Conservation (phyloP, 352 stramenopile species). For the Globisporangium cederbergense region DNA sequence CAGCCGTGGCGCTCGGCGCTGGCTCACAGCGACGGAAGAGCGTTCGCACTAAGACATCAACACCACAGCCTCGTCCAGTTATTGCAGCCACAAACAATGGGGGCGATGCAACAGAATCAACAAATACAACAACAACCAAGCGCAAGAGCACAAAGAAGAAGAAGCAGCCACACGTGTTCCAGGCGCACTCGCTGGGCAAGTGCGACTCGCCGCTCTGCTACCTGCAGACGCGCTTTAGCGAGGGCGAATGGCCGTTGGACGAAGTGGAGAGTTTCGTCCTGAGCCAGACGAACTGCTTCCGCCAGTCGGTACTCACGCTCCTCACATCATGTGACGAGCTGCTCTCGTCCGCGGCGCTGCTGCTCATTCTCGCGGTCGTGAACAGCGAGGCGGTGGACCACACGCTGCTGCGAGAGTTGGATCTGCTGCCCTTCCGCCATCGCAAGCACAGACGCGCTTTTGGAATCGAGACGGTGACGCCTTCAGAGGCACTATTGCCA, state of each 20-base stretch:
- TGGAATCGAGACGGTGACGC: not conserved
- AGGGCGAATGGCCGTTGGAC: conserved; percentile 73
- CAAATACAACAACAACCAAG: conserved; percentile 13
- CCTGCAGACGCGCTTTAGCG: conserved; percentile 68
- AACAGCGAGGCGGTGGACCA: conserved; percentile 66
- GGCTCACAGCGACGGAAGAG: conserved; percentile 27
- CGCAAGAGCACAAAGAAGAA: conserved; percentile 16
- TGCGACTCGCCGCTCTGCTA: conserved; percentile 75
- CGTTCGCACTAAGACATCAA: not conserved
- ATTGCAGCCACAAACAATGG: conserved; percentile 16
- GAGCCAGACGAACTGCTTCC: conserved; percentile 46
- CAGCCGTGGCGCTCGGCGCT: conserved; percentile 48
- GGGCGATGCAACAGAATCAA: conserved; percentile 13
- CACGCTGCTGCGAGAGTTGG: conserved; percentile 54
- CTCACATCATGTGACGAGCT: conserved; percentile 61
- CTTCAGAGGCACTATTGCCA: not conserved
- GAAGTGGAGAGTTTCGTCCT: conserved; percentile 62
- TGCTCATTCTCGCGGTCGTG: conserved; percentile 59
- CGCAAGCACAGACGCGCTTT: conserved; percentile 22
- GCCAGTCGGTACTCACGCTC: conserved; percentile 57
- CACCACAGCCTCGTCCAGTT: not conserved
- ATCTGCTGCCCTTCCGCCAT: conserved; percentile 53
- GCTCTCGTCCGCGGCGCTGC: conserved; percentile 52
- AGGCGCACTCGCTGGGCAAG: conserved; percentile 40
- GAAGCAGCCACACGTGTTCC: conserved; percentile 35